Percentiles rank a stretch among this genome's conserved stretches.
Evolutionary conservation across 202 grass and related monocot genomes (phyloP).

Genomic region (Zoysia matrella): DNA sequence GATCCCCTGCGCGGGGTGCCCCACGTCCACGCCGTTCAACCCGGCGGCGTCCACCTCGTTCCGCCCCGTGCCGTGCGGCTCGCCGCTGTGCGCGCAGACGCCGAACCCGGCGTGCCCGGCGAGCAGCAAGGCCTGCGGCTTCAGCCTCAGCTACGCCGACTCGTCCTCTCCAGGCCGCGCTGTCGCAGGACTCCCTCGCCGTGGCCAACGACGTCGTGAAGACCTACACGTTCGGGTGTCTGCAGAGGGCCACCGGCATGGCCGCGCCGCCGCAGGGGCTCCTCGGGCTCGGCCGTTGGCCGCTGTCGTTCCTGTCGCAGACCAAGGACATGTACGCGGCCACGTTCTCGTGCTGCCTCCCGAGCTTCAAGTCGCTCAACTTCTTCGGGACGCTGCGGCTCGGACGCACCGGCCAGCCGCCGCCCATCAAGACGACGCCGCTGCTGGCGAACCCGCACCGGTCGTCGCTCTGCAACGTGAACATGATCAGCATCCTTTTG

Average conservation of each 20-base stretch:
- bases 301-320: conserved; percentile 32
- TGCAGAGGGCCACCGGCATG: conserved; percentile 67
- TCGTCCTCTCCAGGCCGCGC: no score
- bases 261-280: conserved; percentile 80
- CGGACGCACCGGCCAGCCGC: conserved; percentile 64
- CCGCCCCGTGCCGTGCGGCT: no score
- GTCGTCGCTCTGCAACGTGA: conserved; percentile 93
- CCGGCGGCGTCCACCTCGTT: neutral
- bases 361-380: no score
- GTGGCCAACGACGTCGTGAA: no score
- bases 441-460: conserved; percentile 76
- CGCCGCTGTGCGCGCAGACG: no score
- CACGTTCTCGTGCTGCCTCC: no score
- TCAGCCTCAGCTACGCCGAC: no score
- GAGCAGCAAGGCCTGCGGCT: no score
- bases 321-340: no score
- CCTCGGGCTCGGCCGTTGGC: conserved; percentile 86
- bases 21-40: conserved; percentile 58
- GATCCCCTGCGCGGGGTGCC: conserved; percentile 85
- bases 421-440: conserved; percentile 69
- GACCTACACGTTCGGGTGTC: conserved; percentile 64
- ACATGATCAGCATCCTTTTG: conserved; percentile 67
- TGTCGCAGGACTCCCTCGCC: no score
- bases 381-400: no score
- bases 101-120: no score